These are phyloP conservation scores for Penicillium antarcticum DNA, from an alignment of 495 filamentous ascomycete genomes.

Conservation along the genomic window DNA sequence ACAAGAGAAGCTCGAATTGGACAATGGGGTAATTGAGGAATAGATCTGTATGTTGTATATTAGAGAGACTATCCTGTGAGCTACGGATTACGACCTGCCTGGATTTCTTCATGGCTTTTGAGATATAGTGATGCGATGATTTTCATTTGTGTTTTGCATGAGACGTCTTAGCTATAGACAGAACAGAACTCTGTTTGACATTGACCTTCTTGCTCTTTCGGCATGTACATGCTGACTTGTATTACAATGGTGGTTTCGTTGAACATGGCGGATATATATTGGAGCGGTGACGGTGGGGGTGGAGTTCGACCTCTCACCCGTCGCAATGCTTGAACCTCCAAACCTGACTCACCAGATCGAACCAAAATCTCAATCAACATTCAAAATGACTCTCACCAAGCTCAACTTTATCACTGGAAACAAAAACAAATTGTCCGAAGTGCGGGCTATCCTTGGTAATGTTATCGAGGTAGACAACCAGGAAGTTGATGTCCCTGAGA, in stretches of 20 bases:
- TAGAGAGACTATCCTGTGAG: slow-evolving; percentile 26
- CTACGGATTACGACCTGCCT: slow-evolving; percentile 32
- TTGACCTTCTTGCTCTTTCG: neutral
- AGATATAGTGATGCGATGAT: slow-evolving; percentile 28
- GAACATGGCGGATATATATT: too few relatives aligned
- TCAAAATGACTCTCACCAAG: slow-evolving; percentile 29
- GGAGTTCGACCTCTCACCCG: too few relatives aligned
- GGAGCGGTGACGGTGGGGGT: neutral
- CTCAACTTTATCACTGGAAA: slow-evolving; percentile 98
- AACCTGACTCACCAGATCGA: neutral
- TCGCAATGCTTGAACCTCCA: too few relatives aligned
- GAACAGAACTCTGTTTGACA: neutral
- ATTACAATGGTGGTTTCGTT: too few relatives aligned
- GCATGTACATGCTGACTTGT: neutral
- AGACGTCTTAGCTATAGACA: slow-evolving; percentile 7
- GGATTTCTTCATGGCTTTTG: slow-evolving; percentile 13
- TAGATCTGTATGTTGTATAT: slow-evolving; percentile 31
- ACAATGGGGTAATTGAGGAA: slow-evolving; percentile 31
- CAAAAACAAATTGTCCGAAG: slow-evolving; percentile 85
- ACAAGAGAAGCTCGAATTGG: slow-evolving; percentile 76
- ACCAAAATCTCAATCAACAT: neutral
- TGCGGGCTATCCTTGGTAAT: slow-evolving; percentile 76
- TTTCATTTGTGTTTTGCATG: slow-evolving; percentile 13
- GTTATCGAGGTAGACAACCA: slow-evolving; percentile 70
- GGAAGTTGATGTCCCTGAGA: slow-evolving; percentile 75